Conservation (phyloP, 2,329 filamentous ascomycete genomes). For the Grosmannia clavigera region DNA sequence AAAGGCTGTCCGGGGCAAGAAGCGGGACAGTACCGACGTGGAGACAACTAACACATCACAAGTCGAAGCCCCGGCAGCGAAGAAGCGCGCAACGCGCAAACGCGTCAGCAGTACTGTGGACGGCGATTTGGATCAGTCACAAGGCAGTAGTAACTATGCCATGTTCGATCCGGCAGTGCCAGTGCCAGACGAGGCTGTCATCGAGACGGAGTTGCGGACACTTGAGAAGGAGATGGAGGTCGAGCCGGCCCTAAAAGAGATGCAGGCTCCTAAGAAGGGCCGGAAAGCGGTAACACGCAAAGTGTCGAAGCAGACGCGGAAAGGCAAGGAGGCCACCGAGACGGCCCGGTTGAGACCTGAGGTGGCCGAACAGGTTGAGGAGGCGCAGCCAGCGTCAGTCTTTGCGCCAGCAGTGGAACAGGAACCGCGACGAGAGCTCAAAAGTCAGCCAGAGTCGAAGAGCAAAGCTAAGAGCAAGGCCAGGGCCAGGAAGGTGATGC, state of each 20-base stretch:
- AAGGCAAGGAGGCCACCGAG: conserved; percentile 21
- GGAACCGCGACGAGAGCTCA: conserved; percentile 1
- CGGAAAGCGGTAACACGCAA: conserved; percentile 40
- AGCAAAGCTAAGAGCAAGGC: conserved; percentile 5
- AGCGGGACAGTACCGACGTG: conserved; percentile 49
- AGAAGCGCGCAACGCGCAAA: conserved; percentile 41
- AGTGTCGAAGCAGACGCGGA: conserved; percentile 39
- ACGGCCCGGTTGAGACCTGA: not conserved
- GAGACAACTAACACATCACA: conserved; percentile 31
- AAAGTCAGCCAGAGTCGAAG: conserved; percentile 1
- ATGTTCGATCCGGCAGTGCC: conserved; percentile 40
- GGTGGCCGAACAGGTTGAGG: conserved; percentile 8
- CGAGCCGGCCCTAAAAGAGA: conserved; percentile 19
- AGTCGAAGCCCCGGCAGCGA: conserved; percentile 41
- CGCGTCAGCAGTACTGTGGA: conserved; percentile 27
- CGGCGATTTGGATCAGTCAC: conserved; percentile 29
- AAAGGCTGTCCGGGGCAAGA: conserved; percentile 32
- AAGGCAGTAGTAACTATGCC: conserved; percentile 24
- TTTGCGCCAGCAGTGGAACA: not conserved
- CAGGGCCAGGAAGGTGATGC: conserved; percentile 1
- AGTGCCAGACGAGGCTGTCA: conserved; percentile 31
- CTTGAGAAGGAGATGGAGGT: conserved; percentile 36
- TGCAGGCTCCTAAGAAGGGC: conserved; percentile 40
- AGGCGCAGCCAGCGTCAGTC: not conserved
- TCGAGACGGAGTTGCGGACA: conserved; percentile 38